Base-by-base conservation (phyloP, 371 early-diverging fungal species). In the Nematocida major region DNA sequence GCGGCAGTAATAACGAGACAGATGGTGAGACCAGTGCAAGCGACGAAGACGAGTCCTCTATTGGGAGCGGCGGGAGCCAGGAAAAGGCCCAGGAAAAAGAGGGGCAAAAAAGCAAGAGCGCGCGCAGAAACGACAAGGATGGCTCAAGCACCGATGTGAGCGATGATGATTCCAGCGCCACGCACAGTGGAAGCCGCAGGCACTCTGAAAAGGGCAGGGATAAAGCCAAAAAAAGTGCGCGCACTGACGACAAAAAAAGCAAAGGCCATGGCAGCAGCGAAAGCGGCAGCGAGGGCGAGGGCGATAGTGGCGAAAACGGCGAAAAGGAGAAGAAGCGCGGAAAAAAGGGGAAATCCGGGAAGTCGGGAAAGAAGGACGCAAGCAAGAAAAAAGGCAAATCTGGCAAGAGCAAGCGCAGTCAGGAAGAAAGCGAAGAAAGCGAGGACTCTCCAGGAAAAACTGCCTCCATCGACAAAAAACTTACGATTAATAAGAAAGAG, bases 261-360 rank as follows among this genome's bases (percentile, higher is more conserved):
- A 22, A 59, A 63, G 68, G 40, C 38, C 66, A 61, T 24, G 22
- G 38, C 18, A 54, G 59, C n/a, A 59, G 18, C 59, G 30, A 65
- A 28, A 30, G 26, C 42, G n/a, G 22, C 26, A 53, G 38, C 20
- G 26, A 68, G 9, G 28, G 9, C n/a, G 7, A 32, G 38, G 13
- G 28, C 0, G 28, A 40, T 32, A 32, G 39, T 48, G 48, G 50
- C 22, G 34, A 47, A 38, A 28, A 43, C 22, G 5, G 28, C 5
- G 3, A 9, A 18, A 39, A 50, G 3, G 15, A 24, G 61, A 24
- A 32, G 24, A 36, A 61, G 7, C 24, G 28, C 5, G 11, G 34
- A 65, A 13, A 59, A 48, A 32, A 18, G 2, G 24, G 11, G 15
- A 50, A 48, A 59, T 1, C 65, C 43, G n/a, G 36, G 45, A 42